Evolutionary conservation across 2,329 filamentous ascomycete genomes (phyloP).

Genomic region (Alternaria dauci): DNA sequence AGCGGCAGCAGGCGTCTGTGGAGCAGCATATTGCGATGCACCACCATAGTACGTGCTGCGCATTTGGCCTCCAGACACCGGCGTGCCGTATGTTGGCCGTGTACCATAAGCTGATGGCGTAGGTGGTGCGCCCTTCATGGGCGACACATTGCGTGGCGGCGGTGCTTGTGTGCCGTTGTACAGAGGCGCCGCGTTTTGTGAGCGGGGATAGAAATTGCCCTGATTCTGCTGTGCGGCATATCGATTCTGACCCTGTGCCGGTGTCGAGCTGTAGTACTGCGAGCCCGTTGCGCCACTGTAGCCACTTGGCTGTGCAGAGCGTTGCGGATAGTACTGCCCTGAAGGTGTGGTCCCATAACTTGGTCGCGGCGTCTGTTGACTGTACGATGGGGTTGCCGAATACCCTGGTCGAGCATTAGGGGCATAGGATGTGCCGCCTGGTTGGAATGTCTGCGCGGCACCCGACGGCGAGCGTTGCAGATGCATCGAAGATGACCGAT

Average conservation of each 20-base stretch:
- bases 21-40: constrained; percentile 43
- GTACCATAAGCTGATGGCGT: constrained; percentile 38
- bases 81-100: constrained; percentile 40
- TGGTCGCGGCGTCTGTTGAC: constrained; percentile 45
- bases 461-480: constrained; percentile 47
- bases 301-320: constrained; percentile 37
- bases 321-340: constrained; percentile 44
- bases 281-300: constrained; percentile 41
- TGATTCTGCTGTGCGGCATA: constrained; percentile 41
- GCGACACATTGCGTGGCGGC: constrained; percentile 46
- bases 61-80: constrained; percentile 39
- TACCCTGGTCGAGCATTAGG: constrained; percentile 39
- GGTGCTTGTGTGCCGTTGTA: constrained; percentile 41
- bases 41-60: constrained; percentile 46
- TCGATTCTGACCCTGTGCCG: constrained; percentile 43
- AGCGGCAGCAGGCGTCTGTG: constrained; percentile 36
- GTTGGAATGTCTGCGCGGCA: constrained; percentile 39
- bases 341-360: constrained; percentile 34
- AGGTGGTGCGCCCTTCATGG: constrained; percentile 42
- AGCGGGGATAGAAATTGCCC: constrained; percentile 46
- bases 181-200: constrained; percentile 46
- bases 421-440: constrained; percentile 39
- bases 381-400: constrained; percentile 38
- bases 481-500: constrained; percentile 49
- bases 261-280: constrained; percentile 46